Evolutionary conservation across 2,329 filamentous ascomycete genomes (phyloP), one percentile per base, ranked within the genome.

Genomic region (Zymoseptoria ardabiliae): DNA sequence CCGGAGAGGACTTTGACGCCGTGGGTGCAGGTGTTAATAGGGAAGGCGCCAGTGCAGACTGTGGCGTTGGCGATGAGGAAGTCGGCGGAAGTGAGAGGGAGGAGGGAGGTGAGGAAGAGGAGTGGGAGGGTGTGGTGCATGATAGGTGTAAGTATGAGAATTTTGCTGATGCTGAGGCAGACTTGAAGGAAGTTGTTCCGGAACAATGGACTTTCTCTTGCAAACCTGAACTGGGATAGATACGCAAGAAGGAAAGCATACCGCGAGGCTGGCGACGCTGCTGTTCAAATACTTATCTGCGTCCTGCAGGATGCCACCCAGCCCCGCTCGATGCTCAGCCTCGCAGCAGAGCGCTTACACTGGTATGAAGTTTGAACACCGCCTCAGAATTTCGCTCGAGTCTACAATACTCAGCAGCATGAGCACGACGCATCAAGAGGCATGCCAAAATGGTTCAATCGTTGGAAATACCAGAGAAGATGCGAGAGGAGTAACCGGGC

Each of bases 51-150:
- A 59, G 65, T 67, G 55, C 65, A 67, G 57, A 63, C 56, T 17
- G 63, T 59, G 35, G 61, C 64, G 60, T 66, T 67, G 50, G 64
- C 63, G 45, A 66, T 49, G 53, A 63, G 57, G 58, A 67, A 66
- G 57, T 67, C 65, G 45, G 64, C 65, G 7, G 56, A 55, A 23
- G 35, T 54, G 22, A 35, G 23, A 49, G 58, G n/a, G 55, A 57
- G 20, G 20, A 59, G 13, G 11, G 55, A 23, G n/a, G 53, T 20
- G 8, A 58, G 21, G 25, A 60, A 23, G 20, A 54, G 30, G 23
- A 54, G 21, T 13, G 30, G 21, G 50, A 45, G 11, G 17, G 30
- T 45, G 20, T 25, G 41, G 8, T 30, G 25, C 50, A 56, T 61
- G 9, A 35, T 58, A 23, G 30, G 13, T 21, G 23, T 20, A 19